phyloP scores from a whole-genome alignment of 345 rosid species.

The Populus deltoides region DNA sequence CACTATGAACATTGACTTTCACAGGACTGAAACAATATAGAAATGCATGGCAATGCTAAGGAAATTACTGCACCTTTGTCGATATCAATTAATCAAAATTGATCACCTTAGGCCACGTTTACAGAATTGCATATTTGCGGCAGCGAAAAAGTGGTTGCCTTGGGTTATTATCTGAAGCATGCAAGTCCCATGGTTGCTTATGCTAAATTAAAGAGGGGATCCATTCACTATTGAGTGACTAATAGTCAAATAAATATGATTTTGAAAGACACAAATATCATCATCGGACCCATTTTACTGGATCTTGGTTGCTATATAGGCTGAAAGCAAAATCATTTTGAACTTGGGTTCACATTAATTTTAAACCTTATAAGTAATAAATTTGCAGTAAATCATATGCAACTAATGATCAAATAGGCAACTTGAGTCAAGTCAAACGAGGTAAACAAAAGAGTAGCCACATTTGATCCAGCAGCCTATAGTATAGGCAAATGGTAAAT shows the following conservation, averaged over 20 bases:
- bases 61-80: not conserved
- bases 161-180: not conserved
- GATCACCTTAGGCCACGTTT: not conserved
- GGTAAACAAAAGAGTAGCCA: not conserved
- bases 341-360: not conserved
- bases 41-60: not conserved
- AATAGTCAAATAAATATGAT: not conserved
- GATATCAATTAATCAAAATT: not conserved
- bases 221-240: not conserved
- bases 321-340: not conserved
- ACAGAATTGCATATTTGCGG: not conserved
- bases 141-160: not conserved
- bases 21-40: not conserved
- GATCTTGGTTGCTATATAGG: not conserved
- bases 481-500: not conserved
- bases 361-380: not conserved
- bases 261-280: not conserved
- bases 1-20: not conserved
- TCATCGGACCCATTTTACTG: not conserved
- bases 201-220: not conserved
- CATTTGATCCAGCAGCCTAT: not conserved
- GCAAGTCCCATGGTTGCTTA: not conserved
- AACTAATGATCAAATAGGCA: too few species aligned
- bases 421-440: not conserved
- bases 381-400: not conserved